Percentiles rank a stretch among this genome's conserved stretches.
Evolutionary conservation across 768 basidiomycete genomes (phyloP).

Genomic region (Tylopilus sp.): DNA sequence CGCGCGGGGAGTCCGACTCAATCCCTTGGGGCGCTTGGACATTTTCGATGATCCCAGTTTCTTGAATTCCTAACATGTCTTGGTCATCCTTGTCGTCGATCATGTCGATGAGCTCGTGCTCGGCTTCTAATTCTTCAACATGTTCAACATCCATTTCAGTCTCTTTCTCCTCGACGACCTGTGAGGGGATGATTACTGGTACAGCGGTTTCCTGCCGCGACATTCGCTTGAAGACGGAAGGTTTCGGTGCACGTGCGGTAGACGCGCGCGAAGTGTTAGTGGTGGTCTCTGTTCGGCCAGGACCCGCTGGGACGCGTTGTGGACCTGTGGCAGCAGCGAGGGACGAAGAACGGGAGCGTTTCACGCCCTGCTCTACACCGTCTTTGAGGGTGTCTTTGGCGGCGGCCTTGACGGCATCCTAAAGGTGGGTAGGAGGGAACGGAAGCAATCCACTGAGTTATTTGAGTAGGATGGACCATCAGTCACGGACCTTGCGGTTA

Average conservation of each 20-base stretch:
- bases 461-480: neutral
- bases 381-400: slow-evolving; percentile 63
- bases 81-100: slow-evolving; percentile 57
- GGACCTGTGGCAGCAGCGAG: slow-evolving; percentile 56
- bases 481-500: slow-evolving; percentile 63
- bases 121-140: slow-evolving; percentile 30
- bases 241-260: slow-evolving; percentile 23
- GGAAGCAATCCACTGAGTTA: slow-evolving; percentile 3
- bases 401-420: slow-evolving; percentile 42
- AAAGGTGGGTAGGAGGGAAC: slow-evolving; percentile 5
- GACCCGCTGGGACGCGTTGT: slow-evolving; percentile 69
- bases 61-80: slow-evolving; percentile 53
- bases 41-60: slow-evolving; percentile 42
- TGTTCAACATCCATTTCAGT: slow-evolving; percentile 64
- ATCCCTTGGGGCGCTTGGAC: slow-evolving; percentile 34
- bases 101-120: slow-evolving; percentile 39
- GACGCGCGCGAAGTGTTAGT: slow-evolving; percentile 39
- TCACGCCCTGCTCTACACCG: slow-evolving; percentile 44
- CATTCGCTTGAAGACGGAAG: slow-evolving; percentile 40
- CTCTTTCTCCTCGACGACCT: slow-evolving; percentile 44
- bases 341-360: slow-evolving; percentile 64
- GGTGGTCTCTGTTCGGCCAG: slow-evolving; percentile 46
- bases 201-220: slow-evolving; percentile 40
- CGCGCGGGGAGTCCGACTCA: slow-evolving; percentile 43
- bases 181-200: slow-evolving; percentile 39